A percentile compares a stretch with the other conserved stretches of the same genome.
Conservation (phyloP, 306 rosid genomes). For the Cucurbita ficifolia region DNA sequence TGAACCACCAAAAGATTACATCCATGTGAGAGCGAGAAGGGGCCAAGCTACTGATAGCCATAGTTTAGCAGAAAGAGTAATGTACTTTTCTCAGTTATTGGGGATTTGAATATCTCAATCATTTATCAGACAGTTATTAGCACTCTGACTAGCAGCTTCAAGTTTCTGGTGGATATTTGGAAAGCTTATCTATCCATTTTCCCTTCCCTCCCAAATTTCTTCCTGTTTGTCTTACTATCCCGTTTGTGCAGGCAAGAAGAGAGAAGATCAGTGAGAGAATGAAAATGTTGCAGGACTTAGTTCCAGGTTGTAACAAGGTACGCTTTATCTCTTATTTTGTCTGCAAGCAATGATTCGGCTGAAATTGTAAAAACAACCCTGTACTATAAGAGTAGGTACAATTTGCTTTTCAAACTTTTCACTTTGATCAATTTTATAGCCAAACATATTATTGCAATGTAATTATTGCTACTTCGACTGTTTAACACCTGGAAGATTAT, state of each 20-base stretch:
- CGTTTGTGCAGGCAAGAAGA: constrained; percentile 66
- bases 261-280: constrained; percentile 90
- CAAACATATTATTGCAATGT: neutral
- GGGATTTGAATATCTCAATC: neutral
- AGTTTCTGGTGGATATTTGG: constrained; percentile 1
- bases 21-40: constrained; percentile 92
- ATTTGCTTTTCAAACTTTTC: neutral
- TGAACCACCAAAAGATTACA: constrained; percentile 70
- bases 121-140: neutral
- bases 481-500: neutral
- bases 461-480: neutral
- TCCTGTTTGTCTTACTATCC: neutral
- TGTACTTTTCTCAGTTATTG: constrained; percentile 1
- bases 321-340: neutral
- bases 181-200: neutral
- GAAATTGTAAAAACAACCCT: neutral
- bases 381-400: neutral
- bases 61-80: constrained; percentile 88
- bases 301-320: constrained; percentile 96
- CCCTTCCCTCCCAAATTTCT: neutral
- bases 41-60: constrained; percentile 99
- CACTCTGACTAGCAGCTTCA: neutral
- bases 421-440: neutral
- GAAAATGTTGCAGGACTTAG: constrained; percentile 83
- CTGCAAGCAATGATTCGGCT: neutral